Evolutionary conservation across 768 basidiomycete genomes (phyloP), one percentile per base, ranked within the genome.

Genomic region (Boletus reticuloceps): DNA sequence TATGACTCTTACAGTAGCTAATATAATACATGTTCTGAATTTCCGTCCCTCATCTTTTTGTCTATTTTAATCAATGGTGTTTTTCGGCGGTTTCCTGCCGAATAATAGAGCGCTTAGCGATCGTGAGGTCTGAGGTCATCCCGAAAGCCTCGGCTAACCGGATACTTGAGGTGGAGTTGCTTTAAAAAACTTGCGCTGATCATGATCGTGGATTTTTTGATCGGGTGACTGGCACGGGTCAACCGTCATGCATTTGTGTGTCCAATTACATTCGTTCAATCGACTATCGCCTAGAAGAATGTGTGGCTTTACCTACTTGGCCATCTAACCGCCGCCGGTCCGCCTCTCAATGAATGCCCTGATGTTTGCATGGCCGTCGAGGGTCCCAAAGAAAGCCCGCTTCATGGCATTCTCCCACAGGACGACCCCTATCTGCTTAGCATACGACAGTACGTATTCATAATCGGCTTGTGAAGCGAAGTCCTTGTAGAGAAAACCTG

Each of bases 381-480:
- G 61, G 59, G 79, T 89, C 25, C 84, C 90, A 73, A 95, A 94
- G 77, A 96, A 91, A 72, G 84, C 88, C 54, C 90, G 80, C 65
- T 85, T 85, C 25, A 76, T 65, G 22, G 80, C 56, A 67, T 81
- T 91, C 72, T 94, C 91, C 91, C 92, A 94, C 45, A 95, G 58
- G 14, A 95, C 86, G 34, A 91, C 86, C 55, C 82, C 85, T 38
- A 95, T 74, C 70, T 93, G 83, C 65, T 81, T 85, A 36, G 94
- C 94, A 60, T 97, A 95, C 59, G 88, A 82, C 36, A 90, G 75
- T 8, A 94, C 92, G 58, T 89, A 84, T 58, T 92, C 87, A 69
- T 92, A 96, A 74, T 96, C 94, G 27, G 85, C 86, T 67, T 86
- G 83, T 17, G 92, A 90, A 25, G 87, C 82, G 69, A 97, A 97